Base-by-base conservation (phyloP, 305 asterid genomes). In the Fraxinus ornus region DNA sequence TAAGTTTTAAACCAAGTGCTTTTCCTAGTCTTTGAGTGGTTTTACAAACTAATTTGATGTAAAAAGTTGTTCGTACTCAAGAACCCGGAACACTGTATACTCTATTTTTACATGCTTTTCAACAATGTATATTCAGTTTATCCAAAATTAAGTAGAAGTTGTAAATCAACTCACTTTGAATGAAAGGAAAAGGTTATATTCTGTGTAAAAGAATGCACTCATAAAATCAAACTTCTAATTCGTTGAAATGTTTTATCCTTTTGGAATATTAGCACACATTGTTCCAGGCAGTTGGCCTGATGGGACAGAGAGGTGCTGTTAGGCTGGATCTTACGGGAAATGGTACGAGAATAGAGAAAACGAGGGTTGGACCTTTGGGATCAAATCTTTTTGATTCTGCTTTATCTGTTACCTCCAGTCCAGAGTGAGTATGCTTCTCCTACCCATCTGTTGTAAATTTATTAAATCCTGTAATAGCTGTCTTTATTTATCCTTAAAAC, bases 391-490 rank as follows among this genome's bases (percentile, higher is more conserved):
- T 97, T 12, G 99, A 97, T 89, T 97, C 99, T 79, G 99, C 98
- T 37, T 79, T 97, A 82, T 91, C 95, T 22, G 90, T 97, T 85
- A 86, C 92, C 41, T 91, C 94, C 81, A 92, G 97, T 81, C 90
- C 91, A 78, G 97, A 92, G 99, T 97, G 97, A 92, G 99, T 97
- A 90, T 90, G 97, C 98, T 93, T 92, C 95, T 90, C 90, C 89
- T 52, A 82, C 91, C 86, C 86, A 55, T 87, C 82, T 80, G 33
- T 78, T 68, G 68, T 83, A 8, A 28, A 32, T 82, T 49, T 72
- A 75, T 77, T 22, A 15, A 21, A 10, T 76, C 32, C 47, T 49
- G 13, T 39, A 30, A 39, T 76, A 3, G 71, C 22, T 22, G 33
- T 57, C 84, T 77, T 84, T 78, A 8, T 32, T 41, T 57, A 76